These are phyloP conservation scores for Straminergon stramineum DNA, from an alignment of 225 moss, liverwort and hornwort species.

Conservation along the genomic window DNA sequence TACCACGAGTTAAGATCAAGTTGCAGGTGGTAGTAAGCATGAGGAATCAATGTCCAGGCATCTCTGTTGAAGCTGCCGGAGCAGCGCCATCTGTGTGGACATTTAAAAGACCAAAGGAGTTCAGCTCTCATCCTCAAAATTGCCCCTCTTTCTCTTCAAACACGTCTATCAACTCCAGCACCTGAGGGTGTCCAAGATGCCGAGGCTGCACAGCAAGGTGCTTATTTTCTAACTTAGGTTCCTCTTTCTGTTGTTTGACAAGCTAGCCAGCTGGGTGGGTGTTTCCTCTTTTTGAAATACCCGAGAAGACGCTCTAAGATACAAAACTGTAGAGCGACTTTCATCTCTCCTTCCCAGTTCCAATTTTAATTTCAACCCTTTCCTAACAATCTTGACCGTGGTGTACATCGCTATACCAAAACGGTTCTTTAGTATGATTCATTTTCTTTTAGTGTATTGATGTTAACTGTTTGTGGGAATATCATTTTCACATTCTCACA, in stretches of 20 bases:
- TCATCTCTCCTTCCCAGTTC: neutral
- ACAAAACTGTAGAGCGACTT: neutral
- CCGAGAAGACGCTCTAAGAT: neutral
- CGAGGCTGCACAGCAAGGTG: constrained; percentile 68
- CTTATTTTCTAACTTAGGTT: neutral
- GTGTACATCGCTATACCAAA: neutral
- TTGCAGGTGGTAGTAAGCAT: neutral
- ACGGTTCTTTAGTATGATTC: neutral
- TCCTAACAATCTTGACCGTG: neutral
- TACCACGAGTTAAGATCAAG: neutral
- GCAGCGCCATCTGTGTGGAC: constrained; percentile 69
- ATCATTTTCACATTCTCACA: neutral
- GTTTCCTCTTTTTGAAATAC: neutral
- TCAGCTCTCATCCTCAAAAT: constrained; percentile 53
- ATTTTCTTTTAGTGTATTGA: neutral
- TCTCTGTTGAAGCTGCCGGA: constrained; percentile 65
- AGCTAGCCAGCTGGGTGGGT: neutral
- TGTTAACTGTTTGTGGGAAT: neutral
- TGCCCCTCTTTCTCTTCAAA: constrained; percentile 70
- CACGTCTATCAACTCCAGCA: neutral
- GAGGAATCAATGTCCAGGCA: constrained; percentile 30
- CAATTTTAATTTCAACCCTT: neutral
- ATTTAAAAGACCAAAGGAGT: constrained; percentile 82
- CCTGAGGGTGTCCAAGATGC: constrained; percentile 40
- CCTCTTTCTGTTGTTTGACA: neutral